Base-by-base conservation (phyloP, 306 rosid genomes). In the Casuarina equisetifolia region DNA sequence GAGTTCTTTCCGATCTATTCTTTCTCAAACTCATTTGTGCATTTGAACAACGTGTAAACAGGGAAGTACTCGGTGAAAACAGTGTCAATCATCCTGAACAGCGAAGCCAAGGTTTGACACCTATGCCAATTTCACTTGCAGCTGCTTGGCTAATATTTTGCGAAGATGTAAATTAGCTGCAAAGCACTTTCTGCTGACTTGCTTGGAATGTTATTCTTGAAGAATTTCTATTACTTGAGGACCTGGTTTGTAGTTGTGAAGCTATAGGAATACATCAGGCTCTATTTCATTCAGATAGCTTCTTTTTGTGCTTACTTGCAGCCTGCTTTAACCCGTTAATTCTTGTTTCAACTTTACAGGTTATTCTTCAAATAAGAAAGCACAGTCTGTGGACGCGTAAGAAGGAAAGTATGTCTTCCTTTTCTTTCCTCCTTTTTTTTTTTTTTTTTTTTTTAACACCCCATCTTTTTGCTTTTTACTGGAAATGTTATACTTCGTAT, bases 361-460 rank as follows among this genome's bases (percentile, higher is more conserved):
- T 91, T 71, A 83, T 95, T 63, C 87, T 91, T 2, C 86, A 90
- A 78, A 81, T 88, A 75, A 92, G 78, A 84, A 92, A 91, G 87
- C 96, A 85, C 74, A 74, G 76, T 74, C 81, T 96, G 66, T 69
- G 89, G 40, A 92, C 83, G 83, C 84, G 81, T 81, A 91, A 85
- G 80, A 87, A 86, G 64, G 98, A 91, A 84, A 69, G 99, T 96
- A 89, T 2, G 97, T 79, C 57, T 12, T 42, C 69, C 51, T 15
- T 4, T 32, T 17, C n/a, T 53, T 53, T 50, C 20, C 25, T 3
- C 5, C 51, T 40, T 8, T 20, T 6, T 25, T 4, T 39, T 39
- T 20, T 6, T 25, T 4, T 39, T 39, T 19, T 49, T 36, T 49
- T 17, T 54, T 63, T 71, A 39, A 70, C 44, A 44, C 2, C 40